Evolutionary conservation across 2,329 filamentous ascomycete genomes (phyloP).

Genomic region (Alternaria arbusti): DNA sequence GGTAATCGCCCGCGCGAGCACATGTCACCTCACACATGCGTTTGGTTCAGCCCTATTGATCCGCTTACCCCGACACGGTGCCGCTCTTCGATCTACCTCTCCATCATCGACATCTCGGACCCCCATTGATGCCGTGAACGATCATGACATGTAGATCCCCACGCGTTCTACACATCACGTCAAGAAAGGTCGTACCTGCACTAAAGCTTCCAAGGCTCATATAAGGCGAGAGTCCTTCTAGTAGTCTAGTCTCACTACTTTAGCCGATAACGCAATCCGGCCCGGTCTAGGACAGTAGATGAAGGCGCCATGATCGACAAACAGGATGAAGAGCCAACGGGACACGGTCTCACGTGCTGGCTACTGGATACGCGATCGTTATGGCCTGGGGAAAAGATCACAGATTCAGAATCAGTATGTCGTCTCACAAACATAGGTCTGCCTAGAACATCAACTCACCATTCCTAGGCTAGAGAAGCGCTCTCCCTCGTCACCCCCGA

Average conservation of each 20-base stretch:
- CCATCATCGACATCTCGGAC: conserved; percentile 12
- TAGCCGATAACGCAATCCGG: background rate
- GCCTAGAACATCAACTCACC: background rate
- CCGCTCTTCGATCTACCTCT: background rate
- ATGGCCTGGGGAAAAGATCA: conserved; percentile 56
- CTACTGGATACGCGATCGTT: conserved; percentile 56
- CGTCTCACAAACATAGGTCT: background rate
- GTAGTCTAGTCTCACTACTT: conserved; percentile 1
- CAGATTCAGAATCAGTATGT: conserved; percentile 22
- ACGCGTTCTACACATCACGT: background rate
- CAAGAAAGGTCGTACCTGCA: background rate
- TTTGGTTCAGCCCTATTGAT: conserved; percentile 1
- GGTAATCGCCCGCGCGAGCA: background rate
- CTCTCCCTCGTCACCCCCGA: conserved; percentile 53
- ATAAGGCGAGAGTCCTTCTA: background rate
- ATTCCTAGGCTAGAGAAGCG: conserved; percentile 50
- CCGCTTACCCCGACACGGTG: conserved; percentile 5
- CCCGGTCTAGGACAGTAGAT: background rate
- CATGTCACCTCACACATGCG: conserved; percentile 1
- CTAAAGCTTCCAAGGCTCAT: background rate
- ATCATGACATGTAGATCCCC: conserved; percentile 4
- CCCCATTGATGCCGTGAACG: conserved; percentile 6
- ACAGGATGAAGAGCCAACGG: conserved; percentile 13
- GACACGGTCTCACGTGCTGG: conserved; percentile 53
- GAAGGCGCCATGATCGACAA: conserved; percentile 14